These are phyloP conservation scores for Pyrenophora teres DNA, from an alignment of 2,329 filamentous ascomycete species.

Conservation along the genomic window DNA sequence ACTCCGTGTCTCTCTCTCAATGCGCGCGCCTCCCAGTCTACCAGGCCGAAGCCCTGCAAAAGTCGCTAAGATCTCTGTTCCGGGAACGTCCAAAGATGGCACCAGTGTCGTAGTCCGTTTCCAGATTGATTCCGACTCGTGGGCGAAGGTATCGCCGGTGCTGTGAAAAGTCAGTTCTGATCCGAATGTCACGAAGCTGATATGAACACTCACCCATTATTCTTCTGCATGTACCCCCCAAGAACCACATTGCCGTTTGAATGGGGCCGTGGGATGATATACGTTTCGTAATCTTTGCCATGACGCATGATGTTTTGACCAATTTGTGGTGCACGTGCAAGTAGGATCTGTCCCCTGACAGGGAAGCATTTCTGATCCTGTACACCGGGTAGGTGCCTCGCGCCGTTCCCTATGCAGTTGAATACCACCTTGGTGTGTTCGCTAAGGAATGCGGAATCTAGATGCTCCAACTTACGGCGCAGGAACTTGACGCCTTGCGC, in stretches of 20 bases:
- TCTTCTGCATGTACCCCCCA: slow-evolving; percentile 27
- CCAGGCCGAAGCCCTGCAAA: slow-evolving; percentile 23
- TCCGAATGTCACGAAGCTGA: neutral
- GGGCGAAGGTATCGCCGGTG: slow-evolving; percentile 20
- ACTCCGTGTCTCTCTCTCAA: slow-evolving; percentile 13
- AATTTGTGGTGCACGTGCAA: slow-evolving; percentile 21
- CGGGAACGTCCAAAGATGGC: slow-evolving; percentile 15
- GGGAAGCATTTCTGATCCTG: slow-evolving; percentile 21
- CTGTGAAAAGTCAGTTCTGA: slow-evolving; percentile 1
- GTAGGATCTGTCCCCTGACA: slow-evolving; percentile 23
- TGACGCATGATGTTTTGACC: slow-evolving; percentile 24
- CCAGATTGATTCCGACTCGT: slow-evolving; percentile 21
- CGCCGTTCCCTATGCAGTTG: slow-evolving; percentile 25
- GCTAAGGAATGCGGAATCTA: slow-evolving; percentile 16
- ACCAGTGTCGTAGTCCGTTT: slow-evolving; percentile 17
- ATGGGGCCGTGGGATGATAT: slow-evolving; percentile 25
- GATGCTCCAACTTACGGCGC: slow-evolving; percentile 14
- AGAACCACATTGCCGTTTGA: slow-evolving; percentile 27
- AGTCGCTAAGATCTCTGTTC: slow-evolving; percentile 21
- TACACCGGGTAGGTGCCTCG: slow-evolving; percentile 16
- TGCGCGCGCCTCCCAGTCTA: slow-evolving; percentile 21
- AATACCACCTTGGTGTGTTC: slow-evolving; percentile 21
- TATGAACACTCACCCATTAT: slow-evolving; percentile 11
- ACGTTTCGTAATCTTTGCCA: slow-evolving; percentile 27
- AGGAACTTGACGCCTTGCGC: slow-evolving; percentile 16